These are phyloP conservation scores for Ulota crispa DNA, from an alignment of 225 moss, liverwort and hornwort species.

Conservation along the genomic window DNA sequence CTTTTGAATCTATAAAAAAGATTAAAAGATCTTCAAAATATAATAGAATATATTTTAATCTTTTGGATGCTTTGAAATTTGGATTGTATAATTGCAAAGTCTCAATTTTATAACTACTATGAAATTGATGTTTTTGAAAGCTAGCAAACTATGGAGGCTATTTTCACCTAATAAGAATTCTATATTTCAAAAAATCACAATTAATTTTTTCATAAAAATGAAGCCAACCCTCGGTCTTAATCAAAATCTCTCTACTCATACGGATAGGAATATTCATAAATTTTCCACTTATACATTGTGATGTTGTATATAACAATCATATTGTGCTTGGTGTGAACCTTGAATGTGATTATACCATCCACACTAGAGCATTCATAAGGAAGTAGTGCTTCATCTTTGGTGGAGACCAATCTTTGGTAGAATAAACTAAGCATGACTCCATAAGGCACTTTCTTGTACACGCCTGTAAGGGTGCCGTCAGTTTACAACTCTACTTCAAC, in stretches of 20 bases:
- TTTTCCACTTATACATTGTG: slow-evolving; percentile 31
- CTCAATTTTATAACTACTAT: too few species aligned
- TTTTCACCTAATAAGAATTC: too few species aligned
- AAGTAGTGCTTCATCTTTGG: slow-evolving; percentile 41
- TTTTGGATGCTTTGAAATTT: too few species aligned
- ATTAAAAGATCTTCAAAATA: too few species aligned
- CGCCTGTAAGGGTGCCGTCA: slow-evolving; percentile 49
- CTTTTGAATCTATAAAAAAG: too few species aligned
- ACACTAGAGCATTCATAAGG: slow-evolving; percentile 38
- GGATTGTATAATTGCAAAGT: too few species aligned
- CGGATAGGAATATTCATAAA: slow-evolving; percentile 26
- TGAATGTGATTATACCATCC: slow-evolving; percentile 41
- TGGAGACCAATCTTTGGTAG: slow-evolving; percentile 42
- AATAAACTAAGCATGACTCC: slow-evolving; percentile 42
- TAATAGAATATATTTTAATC: too few species aligned
- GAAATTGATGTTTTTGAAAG: too few species aligned
- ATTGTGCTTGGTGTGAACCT: slow-evolving; percentile 39
- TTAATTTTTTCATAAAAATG: too few species aligned
- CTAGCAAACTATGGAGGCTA: too few species aligned
- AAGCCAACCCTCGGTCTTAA: too few species aligned
- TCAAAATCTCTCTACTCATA: slow-evolving; percentile 26
- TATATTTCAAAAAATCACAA: too few species aligned
- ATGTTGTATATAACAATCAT: slow-evolving; percentile 41
- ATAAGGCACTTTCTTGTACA: slow-evolving; percentile 31
- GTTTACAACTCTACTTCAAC: slow-evolving; percentile 45